Evolutionary conservation across 106 monocot species (phyloP).

Genomic region (Cymbidium sinense): DNA sequence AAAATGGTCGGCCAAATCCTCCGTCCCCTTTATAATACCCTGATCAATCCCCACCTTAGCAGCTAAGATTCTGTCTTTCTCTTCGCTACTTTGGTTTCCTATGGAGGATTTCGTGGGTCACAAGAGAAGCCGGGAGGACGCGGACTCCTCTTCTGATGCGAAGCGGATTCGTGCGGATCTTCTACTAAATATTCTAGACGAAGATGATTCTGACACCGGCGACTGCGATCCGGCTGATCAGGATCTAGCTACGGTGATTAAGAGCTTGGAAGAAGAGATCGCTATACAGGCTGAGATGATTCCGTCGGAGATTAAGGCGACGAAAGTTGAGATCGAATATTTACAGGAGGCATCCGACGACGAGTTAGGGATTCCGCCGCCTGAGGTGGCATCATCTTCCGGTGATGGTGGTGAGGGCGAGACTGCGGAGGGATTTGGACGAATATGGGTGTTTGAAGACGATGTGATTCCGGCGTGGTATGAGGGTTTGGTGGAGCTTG

Average conservation of each 20-base stretch:
- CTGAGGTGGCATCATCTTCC: background rate
- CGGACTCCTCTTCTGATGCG: background rate
- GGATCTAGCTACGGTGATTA: constrained; percentile 38
- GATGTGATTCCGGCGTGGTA: background rate
- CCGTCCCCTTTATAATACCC: background rate
- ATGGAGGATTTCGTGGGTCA: background rate
- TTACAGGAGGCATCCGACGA: constrained; percentile 49
- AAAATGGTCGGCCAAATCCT: background rate
- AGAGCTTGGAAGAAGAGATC: constrained; percentile 40
- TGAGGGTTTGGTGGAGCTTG: background rate
- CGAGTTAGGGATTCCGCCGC: constrained; percentile 49
- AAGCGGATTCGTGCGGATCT: constrained; percentile 17
- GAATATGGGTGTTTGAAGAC: constrained; percentile 25
- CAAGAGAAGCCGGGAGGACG: constrained; percentile 13
- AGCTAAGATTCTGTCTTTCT: too few species aligned
- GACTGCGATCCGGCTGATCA: constrained; percentile 2
- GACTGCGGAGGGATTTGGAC: constrained; percentile 9
- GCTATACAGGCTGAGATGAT: background rate
- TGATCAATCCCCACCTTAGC: background rate
- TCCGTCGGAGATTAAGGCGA: background rate
- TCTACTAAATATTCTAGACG: constrained; percentile 23
- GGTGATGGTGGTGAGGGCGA: background rate
- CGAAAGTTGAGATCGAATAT: constrained; percentile 23
- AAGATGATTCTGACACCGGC: constrained; percentile 11
- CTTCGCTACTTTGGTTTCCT: background rate